These are phyloP conservation scores for Aphanomyces invadans DNA, from an alignment of 352 stramenopile species.

Conservation along the genomic window DNA sequence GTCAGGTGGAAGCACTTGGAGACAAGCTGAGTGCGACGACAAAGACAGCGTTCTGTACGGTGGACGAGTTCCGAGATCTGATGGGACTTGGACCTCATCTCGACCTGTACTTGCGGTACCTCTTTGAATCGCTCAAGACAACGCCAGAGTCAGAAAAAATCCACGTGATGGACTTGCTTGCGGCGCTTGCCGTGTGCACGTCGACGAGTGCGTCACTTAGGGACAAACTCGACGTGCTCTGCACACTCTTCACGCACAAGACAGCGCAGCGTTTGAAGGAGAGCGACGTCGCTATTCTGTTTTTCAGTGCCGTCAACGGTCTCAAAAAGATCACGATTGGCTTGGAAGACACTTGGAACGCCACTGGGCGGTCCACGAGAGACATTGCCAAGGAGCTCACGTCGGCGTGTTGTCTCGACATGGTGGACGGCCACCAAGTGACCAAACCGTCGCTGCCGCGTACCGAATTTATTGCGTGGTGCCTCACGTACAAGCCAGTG, in stretches of 20 bases:
- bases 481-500: background rate
- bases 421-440: background rate
- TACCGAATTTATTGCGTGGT: conserved; percentile 3
- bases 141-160: background rate
- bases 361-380: background rate
- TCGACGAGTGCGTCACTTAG: background rate
- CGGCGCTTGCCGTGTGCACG: background rate
- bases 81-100: background rate
- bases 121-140: conserved; percentile 17
- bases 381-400: conserved; percentile 4
- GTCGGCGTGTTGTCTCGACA: background rate
- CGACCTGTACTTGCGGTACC: conserved; percentile 3
- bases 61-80: background rate
- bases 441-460: background rate
- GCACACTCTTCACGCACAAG: conserved; percentile 5
- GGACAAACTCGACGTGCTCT: conserved; percentile 10
- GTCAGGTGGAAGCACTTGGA: background rate
- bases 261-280: background rate
- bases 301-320: background rate
- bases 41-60: background rate
- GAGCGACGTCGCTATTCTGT: conserved; percentile 3
- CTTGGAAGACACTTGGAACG: background rate
- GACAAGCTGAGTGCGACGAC: conserved; percentile 5
- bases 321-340: conserved; percentile 4
- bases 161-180: conserved; percentile 13